Percentiles rank a stretch among this genome's conserved stretches.
These are phyloP conservation scores for Apiotrichum brassicae DNA, from an alignment of 1,284 basidiomycete genomes.

Conservation along the genomic window DNA sequence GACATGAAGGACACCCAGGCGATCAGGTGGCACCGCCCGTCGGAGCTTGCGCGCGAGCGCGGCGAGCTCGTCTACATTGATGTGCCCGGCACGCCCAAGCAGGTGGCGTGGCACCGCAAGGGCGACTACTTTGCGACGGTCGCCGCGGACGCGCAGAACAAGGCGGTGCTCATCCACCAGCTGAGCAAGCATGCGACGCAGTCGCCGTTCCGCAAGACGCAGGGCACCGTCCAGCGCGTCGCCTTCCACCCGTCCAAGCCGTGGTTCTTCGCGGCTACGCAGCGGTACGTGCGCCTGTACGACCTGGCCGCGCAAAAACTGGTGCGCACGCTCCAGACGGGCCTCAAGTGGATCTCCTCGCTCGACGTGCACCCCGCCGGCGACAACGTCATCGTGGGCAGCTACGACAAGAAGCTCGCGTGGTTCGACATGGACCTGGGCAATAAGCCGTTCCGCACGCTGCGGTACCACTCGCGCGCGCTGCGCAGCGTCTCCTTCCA, in stretches of 20 bases:
- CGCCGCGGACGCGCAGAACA: constrained; percentile 45
- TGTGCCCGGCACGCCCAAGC: constrained; percentile 69
- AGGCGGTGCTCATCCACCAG: constrained; percentile 69
- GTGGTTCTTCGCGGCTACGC: constrained; percentile 97
- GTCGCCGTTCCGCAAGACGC: constrained; percentile 91
- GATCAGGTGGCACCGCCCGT: constrained; percentile 52
- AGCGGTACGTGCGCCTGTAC: constrained; percentile 92
- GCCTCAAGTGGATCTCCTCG: constrained; percentile 92
- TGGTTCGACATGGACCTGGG: constrained; percentile 99
- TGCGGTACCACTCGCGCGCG: constrained; percentile 91
- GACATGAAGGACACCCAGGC: constrained; percentile 42
- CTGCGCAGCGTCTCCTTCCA: constrained; percentile 89
- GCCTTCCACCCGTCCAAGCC: constrained; percentile 92
- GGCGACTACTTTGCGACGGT: constrained; percentile 96
- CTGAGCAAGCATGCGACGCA: constrained; percentile 88
- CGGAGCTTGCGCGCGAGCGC: constrained; percentile 48
- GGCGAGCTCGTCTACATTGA: constrained; percentile 52
- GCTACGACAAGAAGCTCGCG: constrained; percentile 93
- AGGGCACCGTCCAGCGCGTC: constrained; percentile 82
- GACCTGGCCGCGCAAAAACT: constrained; percentile 90
- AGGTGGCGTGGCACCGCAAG: constrained; percentile 86
- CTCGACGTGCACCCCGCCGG: constrained; percentile 94
- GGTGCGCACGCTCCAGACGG: constrained; percentile 84
- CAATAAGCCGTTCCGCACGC: constrained; percentile 91
- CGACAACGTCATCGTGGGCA: constrained; percentile 93